Conservation (phyloP, 1,284 basidiomycete species). For the Meira nashicola region DNA sequence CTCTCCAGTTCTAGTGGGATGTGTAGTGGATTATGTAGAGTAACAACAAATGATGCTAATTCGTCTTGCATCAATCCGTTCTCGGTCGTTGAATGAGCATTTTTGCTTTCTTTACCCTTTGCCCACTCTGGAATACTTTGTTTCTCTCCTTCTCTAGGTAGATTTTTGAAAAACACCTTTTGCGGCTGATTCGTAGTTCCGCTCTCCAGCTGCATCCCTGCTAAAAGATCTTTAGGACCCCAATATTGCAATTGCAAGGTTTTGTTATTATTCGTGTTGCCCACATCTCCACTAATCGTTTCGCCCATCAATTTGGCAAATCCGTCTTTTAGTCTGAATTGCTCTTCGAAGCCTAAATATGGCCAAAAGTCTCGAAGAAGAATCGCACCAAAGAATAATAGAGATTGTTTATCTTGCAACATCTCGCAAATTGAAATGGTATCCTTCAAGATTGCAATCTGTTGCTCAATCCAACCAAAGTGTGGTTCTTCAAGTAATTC, state of each 20-base stretch:
- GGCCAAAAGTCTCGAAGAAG: conserved; percentile 27
- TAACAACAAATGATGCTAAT: conserved; percentile 70
- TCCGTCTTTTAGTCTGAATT: neutral
- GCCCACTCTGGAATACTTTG: neutral
- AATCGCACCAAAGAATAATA: conserved; percentile 29
- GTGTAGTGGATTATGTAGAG: conserved; percentile 81
- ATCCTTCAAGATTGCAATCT: conserved; percentile 83
- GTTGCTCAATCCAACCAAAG: conserved; percentile 89
- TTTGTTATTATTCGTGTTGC: no score
- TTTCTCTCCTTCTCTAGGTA: conserved; percentile 56
- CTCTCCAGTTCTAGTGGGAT: conserved; percentile 82
- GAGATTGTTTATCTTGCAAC: conserved; percentile 66
- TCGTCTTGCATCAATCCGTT: conserved; percentile 70
- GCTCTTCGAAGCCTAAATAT: conserved; percentile 32
- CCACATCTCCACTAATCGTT: neutral
- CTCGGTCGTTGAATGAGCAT: conserved; percentile 10
- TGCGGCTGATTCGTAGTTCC: neutral
- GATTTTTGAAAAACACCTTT: neutral
- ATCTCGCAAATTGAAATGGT: conserved; percentile 83
- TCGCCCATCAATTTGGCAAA: neutral
- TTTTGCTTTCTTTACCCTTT: conserved; percentile 5
- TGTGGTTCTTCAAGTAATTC: conserved; percentile 10
- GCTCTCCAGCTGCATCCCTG: conserved; percentile 59
- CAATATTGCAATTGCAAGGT: conserved; percentile 43
- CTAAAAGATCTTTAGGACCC: conserved; percentile 61